Evolutionary conservation across 148 eudicot genomes (phyloP), one percentile per base, ranked within the genome.

Genomic region (Heliosperma pusillum): DNA sequence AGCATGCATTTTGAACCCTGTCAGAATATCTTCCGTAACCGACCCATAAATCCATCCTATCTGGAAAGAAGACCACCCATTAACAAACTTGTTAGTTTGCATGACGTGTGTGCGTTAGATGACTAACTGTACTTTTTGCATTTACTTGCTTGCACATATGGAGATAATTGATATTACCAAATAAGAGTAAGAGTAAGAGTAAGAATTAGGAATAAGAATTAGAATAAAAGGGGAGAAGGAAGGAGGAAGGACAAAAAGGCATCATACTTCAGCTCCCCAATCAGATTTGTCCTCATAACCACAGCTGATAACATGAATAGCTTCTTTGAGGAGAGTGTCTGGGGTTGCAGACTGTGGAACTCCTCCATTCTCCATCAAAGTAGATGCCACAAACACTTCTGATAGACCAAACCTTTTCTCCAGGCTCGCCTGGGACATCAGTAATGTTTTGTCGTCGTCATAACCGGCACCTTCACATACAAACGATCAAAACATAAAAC

Each of bases 1-100:
- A 78, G 93, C 89, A 61, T 95, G 98, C 98, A 95, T 95, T 79
- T 95, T 95, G 69, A 95, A 95, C 19, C 98, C 97, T 56, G 98
- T 95, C 76, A 95, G 79, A 69, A 95, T 93, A 88, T 93, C 98
- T 81, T 93, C 98, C 59, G 98, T 92, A 25, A 92, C 98, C 0
- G 98, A 95, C 64, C 98, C 98, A 24, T 95, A 95, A 62, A 95
- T 95, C 98, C 98, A 95, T 0, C 98, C 98, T 74, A 92, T 86
- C 98, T 95, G 85, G 42, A 19, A 19, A 74, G 74, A 44, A 45
- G 20, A 6, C 27, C 30, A 68, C 17, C 42, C 61, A 12, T 59
- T 47, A 2, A 40, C 42, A 50, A 63, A 30, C 29, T 72, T 36
- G 50, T 68, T 33, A 30, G 26, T 3, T 42, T 42, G 45, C 45